Evolutionary conservation across 2,329 filamentous ascomycete species (phyloP).

Genomic region (Fusarium cicatricum): DNA sequence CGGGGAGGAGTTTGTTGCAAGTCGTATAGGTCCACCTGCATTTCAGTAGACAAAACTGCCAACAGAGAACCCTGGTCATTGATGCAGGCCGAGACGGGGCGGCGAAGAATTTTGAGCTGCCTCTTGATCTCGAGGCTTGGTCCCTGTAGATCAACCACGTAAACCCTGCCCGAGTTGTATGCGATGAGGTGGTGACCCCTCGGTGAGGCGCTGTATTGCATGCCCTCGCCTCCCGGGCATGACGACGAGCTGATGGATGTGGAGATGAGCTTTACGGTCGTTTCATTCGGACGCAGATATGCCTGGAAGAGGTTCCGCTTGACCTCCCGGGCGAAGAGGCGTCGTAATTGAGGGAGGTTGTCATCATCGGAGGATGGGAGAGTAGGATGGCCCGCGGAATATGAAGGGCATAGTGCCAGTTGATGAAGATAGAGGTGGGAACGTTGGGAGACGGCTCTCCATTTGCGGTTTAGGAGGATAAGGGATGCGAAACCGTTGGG

Average conservation of each 20-base stretch:
- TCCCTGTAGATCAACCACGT: constrained; percentile 74
- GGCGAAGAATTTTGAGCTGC: constrained; percentile 80
- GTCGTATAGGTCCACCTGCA: constrained; percentile 88
- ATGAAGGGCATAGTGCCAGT: constrained; percentile 68
- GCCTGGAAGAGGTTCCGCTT: constrained; percentile 82
- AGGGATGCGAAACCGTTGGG: constrained; percentile 73
- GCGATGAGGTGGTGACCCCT: constrained; percentile 78
- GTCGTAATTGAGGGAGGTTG: constrained; percentile 68
- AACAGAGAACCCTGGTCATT: constrained; percentile 79
- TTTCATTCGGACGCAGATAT: constrained; percentile 74
- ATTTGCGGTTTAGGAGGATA: constrained; percentile 70
- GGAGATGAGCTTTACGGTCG: constrained; percentile 81
- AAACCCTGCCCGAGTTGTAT: constrained; percentile 86
- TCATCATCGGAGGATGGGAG: constrained; percentile 52
- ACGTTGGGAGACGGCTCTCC: constrained; percentile 70
- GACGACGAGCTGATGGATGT: constrained; percentile 86
- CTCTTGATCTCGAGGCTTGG: constrained; percentile 70
- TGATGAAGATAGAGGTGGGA: constrained; percentile 70
- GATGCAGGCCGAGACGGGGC: constrained; percentile 80
- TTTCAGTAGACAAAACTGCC: constrained; percentile 81
- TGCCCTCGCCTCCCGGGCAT: constrained; percentile 82
- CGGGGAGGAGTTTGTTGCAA: constrained; percentile 70
- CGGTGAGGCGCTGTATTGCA: constrained; percentile 83
- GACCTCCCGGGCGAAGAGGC: constrained; percentile 72
- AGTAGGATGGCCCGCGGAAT: constrained; percentile 59